Conservation (phyloP, 208 protist species). For the Novymonas esmeraldas region DNA sequence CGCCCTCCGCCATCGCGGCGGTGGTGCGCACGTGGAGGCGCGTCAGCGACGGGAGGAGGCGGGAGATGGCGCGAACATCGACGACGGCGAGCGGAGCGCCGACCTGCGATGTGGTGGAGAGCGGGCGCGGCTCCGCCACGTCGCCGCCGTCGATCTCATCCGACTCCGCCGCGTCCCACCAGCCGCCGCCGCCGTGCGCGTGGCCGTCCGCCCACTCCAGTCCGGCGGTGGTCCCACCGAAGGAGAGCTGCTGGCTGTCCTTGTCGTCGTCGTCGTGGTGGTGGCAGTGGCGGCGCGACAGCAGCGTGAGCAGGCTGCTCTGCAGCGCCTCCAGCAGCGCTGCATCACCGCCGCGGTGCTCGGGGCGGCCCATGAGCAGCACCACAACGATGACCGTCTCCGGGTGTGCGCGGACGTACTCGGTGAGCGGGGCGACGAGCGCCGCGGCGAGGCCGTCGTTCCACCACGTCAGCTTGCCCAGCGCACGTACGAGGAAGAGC, state of each 20-base stretch:
- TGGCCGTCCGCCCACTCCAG: too few species aligned
- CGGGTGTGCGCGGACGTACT: slow-evolving; percentile 47
- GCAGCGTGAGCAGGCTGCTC: slow-evolving; percentile 42
- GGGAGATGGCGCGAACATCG: slow-evolving; percentile 39
- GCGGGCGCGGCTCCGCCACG: too few species aligned
- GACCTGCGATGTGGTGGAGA: too few species aligned
- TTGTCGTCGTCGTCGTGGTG: too few species aligned
- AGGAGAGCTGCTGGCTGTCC: too few species aligned
- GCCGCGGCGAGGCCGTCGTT: slow-evolving; percentile 32
- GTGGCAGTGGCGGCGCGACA: slow-evolving; percentile 30
- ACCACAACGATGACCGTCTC: slow-evolving; percentile 54
- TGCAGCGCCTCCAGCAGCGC: slow-evolving; percentile 47
- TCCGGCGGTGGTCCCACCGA: too few species aligned
- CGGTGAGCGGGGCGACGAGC: slow-evolving; percentile 44
- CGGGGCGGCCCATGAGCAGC: slow-evolving; percentile 53
- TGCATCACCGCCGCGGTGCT: slow-evolving; percentile 40
- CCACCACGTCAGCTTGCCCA: slow-evolving; percentile 63
- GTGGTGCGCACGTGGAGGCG: slow-evolving; percentile 19
- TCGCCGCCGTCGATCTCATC: not conserved
- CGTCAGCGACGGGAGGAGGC: slow-evolving; percentile 41
- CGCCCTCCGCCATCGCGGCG: not conserved
- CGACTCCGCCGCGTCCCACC: not conserved
- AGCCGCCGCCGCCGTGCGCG: not conserved
- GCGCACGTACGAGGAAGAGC: slow-evolving; percentile 69
- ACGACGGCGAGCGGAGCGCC: slow-evolving; percentile 41